Conservation (phyloP, 495 filamentous ascomycete species). For the Penicillium argentinense region DNA sequence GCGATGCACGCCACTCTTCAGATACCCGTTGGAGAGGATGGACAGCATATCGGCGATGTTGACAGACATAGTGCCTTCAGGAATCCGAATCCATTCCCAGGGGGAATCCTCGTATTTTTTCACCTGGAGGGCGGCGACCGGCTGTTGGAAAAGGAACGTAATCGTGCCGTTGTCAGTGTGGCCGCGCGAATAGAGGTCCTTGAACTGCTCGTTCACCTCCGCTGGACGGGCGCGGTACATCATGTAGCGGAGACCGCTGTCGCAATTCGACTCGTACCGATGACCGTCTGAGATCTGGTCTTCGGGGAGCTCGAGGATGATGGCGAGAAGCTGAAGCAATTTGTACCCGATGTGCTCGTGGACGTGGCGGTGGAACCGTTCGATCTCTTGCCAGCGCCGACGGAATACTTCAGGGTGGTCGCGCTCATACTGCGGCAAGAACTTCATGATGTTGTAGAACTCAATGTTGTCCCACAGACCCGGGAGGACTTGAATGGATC, state of each 20-base stretch:
- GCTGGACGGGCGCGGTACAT: conserved; percentile 44
- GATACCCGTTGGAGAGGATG: conserved; percentile 40
- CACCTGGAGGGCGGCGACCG: conserved; percentile 55
- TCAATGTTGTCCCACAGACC: conserved; percentile 51
- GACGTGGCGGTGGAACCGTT: conserved; percentile 46
- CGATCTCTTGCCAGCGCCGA: conserved; percentile 45
- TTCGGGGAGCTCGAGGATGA: conserved; percentile 53
- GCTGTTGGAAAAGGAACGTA: conserved; percentile 57
- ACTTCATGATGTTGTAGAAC: conserved; percentile 56
- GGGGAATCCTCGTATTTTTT: conserved; percentile 15
- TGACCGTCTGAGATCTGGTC: conserved; percentile 49
- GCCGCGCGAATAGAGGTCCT: conserved; percentile 44
- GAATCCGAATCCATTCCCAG: conserved; percentile 24
- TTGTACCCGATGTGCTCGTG: conserved; percentile 46
- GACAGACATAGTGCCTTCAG: conserved; percentile 36
- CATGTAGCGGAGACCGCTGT: conserved; percentile 56
- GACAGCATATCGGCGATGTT: conserved; percentile 49
- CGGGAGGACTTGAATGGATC: conserved; percentile 23
- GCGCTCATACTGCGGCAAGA: conserved; percentile 42
- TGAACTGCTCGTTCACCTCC: conserved; percentile 40
- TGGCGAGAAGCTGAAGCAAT: conserved; percentile 49
- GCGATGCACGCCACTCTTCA: conserved; percentile 48
- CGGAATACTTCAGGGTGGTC: conserved; percentile 43
- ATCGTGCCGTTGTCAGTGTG: conserved; percentile 56
- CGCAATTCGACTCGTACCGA: conserved; percentile 46